Percentiles rank a stretch among this genome's conserved stretches.
Evolutionary conservation across 192 early-diverging fungal species (phyloP).

Genomic region (Helicostylum pulchrum): DNA sequence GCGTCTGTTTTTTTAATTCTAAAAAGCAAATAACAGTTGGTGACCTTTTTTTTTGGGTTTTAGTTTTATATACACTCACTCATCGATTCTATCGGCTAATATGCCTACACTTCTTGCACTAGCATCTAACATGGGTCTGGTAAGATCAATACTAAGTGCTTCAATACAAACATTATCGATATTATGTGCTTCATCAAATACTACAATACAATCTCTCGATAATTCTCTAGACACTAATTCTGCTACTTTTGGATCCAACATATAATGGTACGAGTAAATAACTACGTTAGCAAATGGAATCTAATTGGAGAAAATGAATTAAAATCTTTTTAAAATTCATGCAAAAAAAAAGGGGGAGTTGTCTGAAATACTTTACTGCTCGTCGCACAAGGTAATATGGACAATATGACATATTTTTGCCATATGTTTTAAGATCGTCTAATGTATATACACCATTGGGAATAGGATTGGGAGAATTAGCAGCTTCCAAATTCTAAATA

Average conservation of each 20-base stretch:
- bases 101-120: conserved; percentile 76
- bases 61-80: conserved; percentile 39
- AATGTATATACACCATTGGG: conserved; percentile 93
- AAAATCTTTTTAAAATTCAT: not conserved
- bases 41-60: not conserved
- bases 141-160: conserved; percentile 92
- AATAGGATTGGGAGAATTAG: conserved; percentile 58
- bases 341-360: not conserved
- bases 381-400: conserved; percentile 93
- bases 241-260: conserved; percentile 99
- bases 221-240: conserved; percentile 95
- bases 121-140: conserved; percentile 84
- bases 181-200: conserved; percentile 99
- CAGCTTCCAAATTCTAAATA: conserved; percentile 50
- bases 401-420: conserved; percentile 72
- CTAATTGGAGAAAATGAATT: conserved; percentile 27
- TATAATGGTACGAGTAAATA: conserved; percentile 98
- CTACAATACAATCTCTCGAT: conserved; percentile 92
- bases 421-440: conserved; percentile 87
- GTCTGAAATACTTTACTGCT: conserved; percentile 48
- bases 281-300: conserved; percentile 91
- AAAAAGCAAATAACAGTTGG: not conserved
- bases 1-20: conserved; percentile 85
- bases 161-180: conserved; percentile 99
- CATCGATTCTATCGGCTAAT: conserved; percentile 68